These are phyloP conservation scores for Vigna hirtella DNA, from an alignment of 306 rosid species.

Conservation along the genomic window DNA sequence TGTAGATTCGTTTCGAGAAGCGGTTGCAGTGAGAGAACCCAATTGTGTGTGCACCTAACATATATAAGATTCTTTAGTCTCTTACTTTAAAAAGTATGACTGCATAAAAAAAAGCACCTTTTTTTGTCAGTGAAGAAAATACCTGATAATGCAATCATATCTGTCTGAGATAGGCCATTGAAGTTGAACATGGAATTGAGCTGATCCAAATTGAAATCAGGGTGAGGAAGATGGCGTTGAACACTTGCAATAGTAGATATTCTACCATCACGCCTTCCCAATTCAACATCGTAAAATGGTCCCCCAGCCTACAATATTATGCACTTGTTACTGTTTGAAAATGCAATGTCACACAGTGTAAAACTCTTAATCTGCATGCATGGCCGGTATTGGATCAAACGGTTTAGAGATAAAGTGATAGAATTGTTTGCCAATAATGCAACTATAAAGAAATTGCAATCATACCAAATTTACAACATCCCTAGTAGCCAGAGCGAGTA, in stretches of 20 bases:
- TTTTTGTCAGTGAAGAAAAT: background rate
- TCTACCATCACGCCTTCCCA: slow-evolving; percentile 86
- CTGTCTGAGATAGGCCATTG: slow-evolving; percentile 72
- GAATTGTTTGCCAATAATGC: background rate
- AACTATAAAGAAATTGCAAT: slow-evolving; percentile 13
- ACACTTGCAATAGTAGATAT: slow-evolving; percentile 64
- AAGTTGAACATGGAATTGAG: slow-evolving; percentile 62
- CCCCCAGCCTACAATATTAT: slow-evolving; percentile 75
- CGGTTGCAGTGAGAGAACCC: slow-evolving; percentile 84
- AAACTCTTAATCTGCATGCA: background rate
- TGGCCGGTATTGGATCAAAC: background rate
- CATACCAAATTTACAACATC: slow-evolving; percentile 77
- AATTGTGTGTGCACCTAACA: slow-evolving; percentile 82
- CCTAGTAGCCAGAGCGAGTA: slow-evolving; percentile 87
- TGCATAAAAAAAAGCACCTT: background rate
- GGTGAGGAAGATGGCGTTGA: slow-evolving; percentile 68
- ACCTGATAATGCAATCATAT: slow-evolving; percentile 91
- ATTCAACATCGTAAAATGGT: slow-evolving; percentile 75
- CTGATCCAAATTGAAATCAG: slow-evolving; percentile 58
- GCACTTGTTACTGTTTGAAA: background rate
- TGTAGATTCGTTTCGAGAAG: slow-evolving; percentile 63
- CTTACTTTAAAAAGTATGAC: background rate
- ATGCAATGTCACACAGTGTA: background rate
- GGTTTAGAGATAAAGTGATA: background rate
- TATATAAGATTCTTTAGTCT: background rate